Evolutionary conservation across 441 rosid species (phyloP).

Genomic region (Mallotus repandus): DNA sequence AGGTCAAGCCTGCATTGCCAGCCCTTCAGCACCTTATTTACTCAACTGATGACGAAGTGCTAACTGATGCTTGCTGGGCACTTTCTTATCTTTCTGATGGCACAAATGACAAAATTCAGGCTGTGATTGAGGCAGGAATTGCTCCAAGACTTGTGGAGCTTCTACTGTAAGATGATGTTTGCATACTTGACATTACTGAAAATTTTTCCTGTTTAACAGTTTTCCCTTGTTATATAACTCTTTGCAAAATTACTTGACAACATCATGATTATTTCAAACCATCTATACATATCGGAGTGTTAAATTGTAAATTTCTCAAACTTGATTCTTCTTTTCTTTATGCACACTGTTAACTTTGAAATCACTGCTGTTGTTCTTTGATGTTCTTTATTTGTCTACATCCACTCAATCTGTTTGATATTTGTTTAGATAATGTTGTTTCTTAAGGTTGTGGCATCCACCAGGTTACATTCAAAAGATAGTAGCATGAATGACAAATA

Average conservation of each 20-base stretch:
- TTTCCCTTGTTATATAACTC: not conserved
- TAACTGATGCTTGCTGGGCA: constrained; percentile 64
- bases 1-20: constrained; percentile 15
- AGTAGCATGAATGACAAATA: not conserved
- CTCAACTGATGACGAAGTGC: constrained; percentile 14
- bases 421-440: not conserved
- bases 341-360: not conserved
- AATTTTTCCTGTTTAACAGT: not conserved
- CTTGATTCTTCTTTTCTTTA: not conserved
- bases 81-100: constrained; percentile 74
- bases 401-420: not conserved
- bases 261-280: not conserved
- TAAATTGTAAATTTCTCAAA: not conserved
- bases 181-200: not conserved
- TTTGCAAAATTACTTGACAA: not conserved
- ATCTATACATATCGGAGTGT: not conserved
- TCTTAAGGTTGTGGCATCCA: not conserved
- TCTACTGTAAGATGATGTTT: constrained; percentile 11
- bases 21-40: constrained; percentile 15
- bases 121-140: constrained; percentile 11
- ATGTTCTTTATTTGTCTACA: no score
- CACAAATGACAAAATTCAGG: constrained; percentile 52
- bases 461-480: not conserved
- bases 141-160: constrained; percentile 13
- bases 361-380: not conserved